Evolutionary conservation across 2,329 filamentous ascomycete genomes (phyloP), one percentile per base, ranked within the genome.

Genomic region (Blastomyces percursus): DNA sequence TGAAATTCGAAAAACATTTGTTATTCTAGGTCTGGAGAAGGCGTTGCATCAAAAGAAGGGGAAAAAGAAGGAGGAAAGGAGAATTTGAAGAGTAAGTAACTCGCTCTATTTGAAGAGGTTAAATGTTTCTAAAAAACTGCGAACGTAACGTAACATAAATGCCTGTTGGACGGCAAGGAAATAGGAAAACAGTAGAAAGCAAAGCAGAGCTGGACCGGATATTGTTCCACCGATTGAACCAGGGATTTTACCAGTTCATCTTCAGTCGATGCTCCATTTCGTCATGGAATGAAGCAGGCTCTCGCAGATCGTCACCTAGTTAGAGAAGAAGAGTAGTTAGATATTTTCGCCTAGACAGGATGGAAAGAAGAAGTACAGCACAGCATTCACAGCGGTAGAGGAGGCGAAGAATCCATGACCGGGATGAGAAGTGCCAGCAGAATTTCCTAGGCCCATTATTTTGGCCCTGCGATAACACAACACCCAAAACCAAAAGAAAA

Each of bases 231-330:
- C 19, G 40, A 8, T 19, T 11, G 51, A 8, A 38, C 16, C 7
- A 27, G 38, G n/a, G 19, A 57, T 32, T 35, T 11, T 48, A 59
- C 63, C 69, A 76, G 63, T 77, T 81, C 85, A 96, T 95, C 82
- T 86, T 89, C 76, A 96, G 80, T 82, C 91, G 90, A 77, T 85
- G 84, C 85, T 96, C 93, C 86, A 96, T 91, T 84, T 97, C 93
- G 63, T 90, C 87, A 70, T 96, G 91, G 77, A 96, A 86, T 61
- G 87, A 85, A 30, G 87, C 84, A 51, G 85, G 79, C 65, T 84
- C 82, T 70, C 86, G 83, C 73, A 85, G 82, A 76, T 93, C 90
- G 69, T 89, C 87, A 64, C 81, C 82, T 82, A 61, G 24, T 57
- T 57, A 50, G 46, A 62, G 38, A 52, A 58, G 52, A 48, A 35